These are phyloP conservation scores for Setaria italica DNA, from an alignment of 202 grass and related monocot species.

Conservation along the genomic window DNA sequence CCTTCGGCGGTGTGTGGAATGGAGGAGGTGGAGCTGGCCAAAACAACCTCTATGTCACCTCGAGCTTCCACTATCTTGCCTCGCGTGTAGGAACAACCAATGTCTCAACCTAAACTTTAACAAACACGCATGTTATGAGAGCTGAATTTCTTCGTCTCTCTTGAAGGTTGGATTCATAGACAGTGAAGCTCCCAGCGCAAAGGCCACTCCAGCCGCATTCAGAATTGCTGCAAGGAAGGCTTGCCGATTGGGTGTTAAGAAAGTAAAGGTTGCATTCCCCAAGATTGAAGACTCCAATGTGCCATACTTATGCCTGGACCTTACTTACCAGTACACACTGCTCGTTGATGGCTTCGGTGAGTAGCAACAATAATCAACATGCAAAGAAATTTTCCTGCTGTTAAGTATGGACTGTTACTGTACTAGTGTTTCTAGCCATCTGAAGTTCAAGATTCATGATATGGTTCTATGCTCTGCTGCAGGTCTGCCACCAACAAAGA, in stretches of 20 bases:
- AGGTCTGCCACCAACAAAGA: slow-evolving; percentile 22
- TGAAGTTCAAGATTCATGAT: neutral
- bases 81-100: slow-evolving; percentile 5
- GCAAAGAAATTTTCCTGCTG: neutral
- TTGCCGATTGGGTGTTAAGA: slow-evolving; percentile 24
- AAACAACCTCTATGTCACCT: neutral
- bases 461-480: neutral
- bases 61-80: slow-evolving; percentile 21
- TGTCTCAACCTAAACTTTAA: neutral
- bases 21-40: slow-evolving; percentile 3
- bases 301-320: slow-evolving; percentile 60
- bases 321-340: slow-evolving; percentile 48
- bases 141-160: neutral
- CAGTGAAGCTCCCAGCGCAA: slow-evolving; percentile 2
- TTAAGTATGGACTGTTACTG: neutral
- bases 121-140: neutral
- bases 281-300: neutral
- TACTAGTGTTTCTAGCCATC: neutral
- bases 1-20: slow-evolving; percentile 17
- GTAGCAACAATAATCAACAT: neutral
- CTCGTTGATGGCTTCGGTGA: slow-evolving; percentile 57
- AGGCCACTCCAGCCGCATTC: slow-evolving; percentile 27
- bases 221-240: slow-evolving; percentile 28
- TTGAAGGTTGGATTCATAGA: slow-evolving; percentile 51
- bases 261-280: slow-evolving; percentile 30